Conservation (phyloP, 78 protist species). For the Tieghemostelium lacteum region DNA sequence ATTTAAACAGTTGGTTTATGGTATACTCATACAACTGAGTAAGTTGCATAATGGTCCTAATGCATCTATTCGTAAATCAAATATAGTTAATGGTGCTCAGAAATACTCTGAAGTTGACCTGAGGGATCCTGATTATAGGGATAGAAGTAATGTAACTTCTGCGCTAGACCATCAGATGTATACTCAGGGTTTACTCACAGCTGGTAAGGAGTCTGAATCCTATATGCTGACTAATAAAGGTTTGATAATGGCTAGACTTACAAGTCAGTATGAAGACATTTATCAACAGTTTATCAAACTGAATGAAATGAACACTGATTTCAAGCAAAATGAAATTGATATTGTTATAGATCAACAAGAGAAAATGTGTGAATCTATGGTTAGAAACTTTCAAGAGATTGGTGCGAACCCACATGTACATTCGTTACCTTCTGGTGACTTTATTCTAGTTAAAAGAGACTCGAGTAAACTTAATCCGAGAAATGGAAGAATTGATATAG, state of each 20-base stretch:
- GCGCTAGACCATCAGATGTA: too few relatives aligned
- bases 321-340: neutral
- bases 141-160: too few relatives aligned
- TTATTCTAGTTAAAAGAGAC: neutral
- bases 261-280: neutral
- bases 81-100: too few relatives aligned
- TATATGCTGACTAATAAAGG: neutral
- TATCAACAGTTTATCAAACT: too few relatives aligned
- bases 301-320: neutral
- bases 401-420: neutral
- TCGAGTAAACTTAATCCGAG: neutral
- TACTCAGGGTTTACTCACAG: neutral
- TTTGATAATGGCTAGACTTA: neutral
- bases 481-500: too few relatives aligned
- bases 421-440: constrained; percentile 14
- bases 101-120: too few relatives aligned
- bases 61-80: too few relatives aligned
- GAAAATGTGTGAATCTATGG: neutral
- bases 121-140: too few relatives aligned
- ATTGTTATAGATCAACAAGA: constrained; percentile 24
- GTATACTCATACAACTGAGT: too few relatives aligned
- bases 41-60: too few relatives aligned
- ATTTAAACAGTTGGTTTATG: too few relatives aligned
- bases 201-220: neutral
- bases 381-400: constrained; percentile 3